Evolutionary conservation across 345 rosid species (phyloP), one percentile per base, ranked within the genome.

Genomic region (Geranium rotundifolium): DNA sequence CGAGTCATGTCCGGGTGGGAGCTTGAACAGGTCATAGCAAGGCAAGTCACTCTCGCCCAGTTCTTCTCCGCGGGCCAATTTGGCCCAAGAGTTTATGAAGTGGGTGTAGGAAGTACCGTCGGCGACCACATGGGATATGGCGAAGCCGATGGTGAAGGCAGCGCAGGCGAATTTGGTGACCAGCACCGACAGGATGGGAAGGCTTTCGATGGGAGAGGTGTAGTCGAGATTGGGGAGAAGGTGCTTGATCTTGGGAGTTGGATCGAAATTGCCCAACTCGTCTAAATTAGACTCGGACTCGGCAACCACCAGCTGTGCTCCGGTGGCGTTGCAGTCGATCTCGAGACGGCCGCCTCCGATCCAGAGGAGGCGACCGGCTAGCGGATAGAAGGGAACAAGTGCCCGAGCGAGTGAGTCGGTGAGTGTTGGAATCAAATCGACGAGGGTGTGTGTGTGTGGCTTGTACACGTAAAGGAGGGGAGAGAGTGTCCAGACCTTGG

Each of bases 281-380:
- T 76, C 64, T 0, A 85, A 68, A 46, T 58, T 59, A 2, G 61
- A 67, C 17, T 74, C 73, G 0, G 80, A 72, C 63, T 85, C 82
- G 0, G 82, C 90, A 69, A 71, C 85, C 1, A 66, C 54, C 63
- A 85, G 39, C 16, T 52, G 29, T 5, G 67, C 84, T 0, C 90
- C 85, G 30, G 20, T 54, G 4, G 73, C 75, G 12, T 79, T 82
- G 68, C 87, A 85, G 2, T 75, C 80, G 1, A 82, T 76, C 59
- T 61, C 82, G 2, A 85, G 78, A 9, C 87, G 82, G 7, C 82
- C 74, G 0, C 68, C 57, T 3, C 80, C 76, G 10, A 73, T 75
- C 84, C 82, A 81, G n/a, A 67, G 57, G 2, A 85, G 69, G 41
- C 86, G 84, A n/a, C 88, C 88, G 0, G 88, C 88, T 1, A 85